These are phyloP conservation scores for Hyphodiscus sp. DNA, from an alignment of 2,329 filamentous ascomycete genomes.

Conservation along the genomic window DNA sequence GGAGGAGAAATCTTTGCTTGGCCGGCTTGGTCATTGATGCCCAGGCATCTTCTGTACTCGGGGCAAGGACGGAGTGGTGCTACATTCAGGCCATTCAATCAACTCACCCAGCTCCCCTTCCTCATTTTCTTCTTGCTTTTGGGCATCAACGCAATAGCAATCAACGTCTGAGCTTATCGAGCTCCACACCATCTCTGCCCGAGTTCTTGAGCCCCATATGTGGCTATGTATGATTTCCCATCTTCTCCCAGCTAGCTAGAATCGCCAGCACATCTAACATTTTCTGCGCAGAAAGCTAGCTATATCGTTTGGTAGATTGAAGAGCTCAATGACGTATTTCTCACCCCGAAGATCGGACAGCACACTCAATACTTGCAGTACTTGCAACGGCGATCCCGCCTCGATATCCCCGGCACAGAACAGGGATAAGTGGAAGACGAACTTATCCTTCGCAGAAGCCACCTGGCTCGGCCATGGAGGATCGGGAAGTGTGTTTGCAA, in stretches of 20 bases:
- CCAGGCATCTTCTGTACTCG: no score
- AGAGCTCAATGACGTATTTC: background rate
- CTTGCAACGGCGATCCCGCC: background rate
- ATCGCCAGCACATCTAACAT: background rate
- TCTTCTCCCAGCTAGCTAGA: background rate
- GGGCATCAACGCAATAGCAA: background rate
- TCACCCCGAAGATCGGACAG: background rate
- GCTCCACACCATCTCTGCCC: background rate
- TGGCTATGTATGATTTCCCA: background rate
- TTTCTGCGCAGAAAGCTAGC: background rate
- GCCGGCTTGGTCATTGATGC: background rate
- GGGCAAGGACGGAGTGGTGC: no score
- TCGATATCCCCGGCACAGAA: constrained; percentile 11
- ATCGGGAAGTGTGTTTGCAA: background rate
- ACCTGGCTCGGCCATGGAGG: background rate
- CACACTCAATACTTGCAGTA: background rate
- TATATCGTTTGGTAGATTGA: background rate
- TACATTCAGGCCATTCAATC: background rate
- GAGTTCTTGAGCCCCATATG: background rate
- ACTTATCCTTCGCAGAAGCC: background rate
- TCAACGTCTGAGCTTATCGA: background rate
- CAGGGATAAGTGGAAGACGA: background rate
- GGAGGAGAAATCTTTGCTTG: background rate
- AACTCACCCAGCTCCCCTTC: background rate
- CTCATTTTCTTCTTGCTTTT: background rate